Evolutionary conservation across 495 filamentous ascomycete genomes (phyloP).

Genomic region (Neurospora tetraspora): DNA sequence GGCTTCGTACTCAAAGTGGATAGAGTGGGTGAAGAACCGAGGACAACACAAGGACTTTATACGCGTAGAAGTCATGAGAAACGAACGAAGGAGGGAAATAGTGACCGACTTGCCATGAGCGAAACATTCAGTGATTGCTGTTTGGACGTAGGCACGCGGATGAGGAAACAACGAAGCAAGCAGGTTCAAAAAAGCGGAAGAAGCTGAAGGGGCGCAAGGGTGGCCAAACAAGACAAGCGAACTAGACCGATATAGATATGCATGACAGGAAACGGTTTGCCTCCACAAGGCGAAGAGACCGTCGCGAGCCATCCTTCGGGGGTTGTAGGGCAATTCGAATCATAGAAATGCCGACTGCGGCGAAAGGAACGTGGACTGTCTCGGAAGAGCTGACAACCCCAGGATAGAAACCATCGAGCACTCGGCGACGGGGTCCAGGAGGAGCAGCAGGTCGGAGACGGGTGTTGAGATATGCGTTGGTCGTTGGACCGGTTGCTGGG

Average conservation of each 20-base stretch:
- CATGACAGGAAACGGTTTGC: not conserved
- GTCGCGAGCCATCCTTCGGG: not conserved
- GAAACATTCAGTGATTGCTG: not conserved
- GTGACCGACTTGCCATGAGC: not conserved
- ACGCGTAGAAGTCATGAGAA: not conserved
- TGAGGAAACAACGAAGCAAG: not conserved
- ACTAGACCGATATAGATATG: not conserved
- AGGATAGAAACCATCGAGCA: not conserved
- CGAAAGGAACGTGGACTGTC: not conserved
- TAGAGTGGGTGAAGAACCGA: too few species aligned
- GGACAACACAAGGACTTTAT: not conserved
- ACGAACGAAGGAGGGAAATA: not conserved
- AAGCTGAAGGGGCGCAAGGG: not conserved
- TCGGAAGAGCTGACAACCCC: not conserved
- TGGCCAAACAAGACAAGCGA: not conserved
- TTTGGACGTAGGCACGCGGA: not conserved
- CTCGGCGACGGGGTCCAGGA: not conserved
- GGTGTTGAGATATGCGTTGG: not conserved
- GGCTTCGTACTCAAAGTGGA: too few species aligned
- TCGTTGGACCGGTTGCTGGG: not conserved
- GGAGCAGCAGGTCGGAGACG: not conserved
- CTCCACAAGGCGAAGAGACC: not conserved
- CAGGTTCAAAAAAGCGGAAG: not conserved
- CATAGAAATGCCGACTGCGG: not conserved
- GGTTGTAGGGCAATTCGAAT: not conserved